Conservation (phyloP, 1,139 yeast genomes). For the Pichia sp. region DNA sequence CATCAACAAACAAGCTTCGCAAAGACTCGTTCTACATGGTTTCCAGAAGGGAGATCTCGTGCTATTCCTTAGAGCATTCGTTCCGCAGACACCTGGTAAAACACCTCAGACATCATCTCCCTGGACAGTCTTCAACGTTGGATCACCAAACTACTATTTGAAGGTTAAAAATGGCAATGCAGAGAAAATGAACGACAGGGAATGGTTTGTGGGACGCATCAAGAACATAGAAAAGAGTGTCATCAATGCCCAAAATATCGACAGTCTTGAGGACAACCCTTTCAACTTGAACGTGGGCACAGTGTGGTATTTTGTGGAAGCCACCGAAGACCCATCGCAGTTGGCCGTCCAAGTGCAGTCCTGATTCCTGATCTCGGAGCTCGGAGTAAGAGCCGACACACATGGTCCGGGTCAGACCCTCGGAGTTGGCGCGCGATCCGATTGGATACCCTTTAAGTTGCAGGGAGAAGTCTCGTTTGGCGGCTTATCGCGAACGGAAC, state of each 20-base stretch:
- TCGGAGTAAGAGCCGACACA: too few species aligned
- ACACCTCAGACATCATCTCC: too few species aligned
- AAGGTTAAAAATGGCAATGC: constrained; percentile 32
- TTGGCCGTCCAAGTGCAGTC: too few species aligned
- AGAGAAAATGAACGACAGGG: constrained; percentile 35
- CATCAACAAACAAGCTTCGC: constrained; percentile 32
- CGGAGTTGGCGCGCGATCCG: too few species aligned
- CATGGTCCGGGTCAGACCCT: too few species aligned
- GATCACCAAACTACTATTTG: constrained; percentile 67
- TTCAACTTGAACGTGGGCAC: constrained; percentile 41
- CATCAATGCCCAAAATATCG: constrained; percentile 35
- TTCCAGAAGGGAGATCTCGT: constrained; percentile 72
- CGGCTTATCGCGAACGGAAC: too few species aligned
- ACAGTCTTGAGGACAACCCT: constrained; percentile 35
- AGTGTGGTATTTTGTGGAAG: constrained; percentile 45
- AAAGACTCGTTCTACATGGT: constrained; percentile 57
- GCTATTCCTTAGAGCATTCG: constrained; percentile 65
- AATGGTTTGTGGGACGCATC: constrained; percentile 70
- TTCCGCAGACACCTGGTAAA: constrained; percentile 3
- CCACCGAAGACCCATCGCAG: constrained; percentile 31
- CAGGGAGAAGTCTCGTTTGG: too few species aligned
- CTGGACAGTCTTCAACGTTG: constrained; percentile 84
- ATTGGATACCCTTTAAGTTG: too few species aligned
- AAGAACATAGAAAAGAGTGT: constrained; percentile 39
- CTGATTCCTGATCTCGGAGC: too few species aligned